Percentiles rank a stretch among this genome's conserved stretches.
phyloP scores from a whole-genome alignment of 495 filamentous ascomycete genomes.

The Talaromyces ruber region DNA sequence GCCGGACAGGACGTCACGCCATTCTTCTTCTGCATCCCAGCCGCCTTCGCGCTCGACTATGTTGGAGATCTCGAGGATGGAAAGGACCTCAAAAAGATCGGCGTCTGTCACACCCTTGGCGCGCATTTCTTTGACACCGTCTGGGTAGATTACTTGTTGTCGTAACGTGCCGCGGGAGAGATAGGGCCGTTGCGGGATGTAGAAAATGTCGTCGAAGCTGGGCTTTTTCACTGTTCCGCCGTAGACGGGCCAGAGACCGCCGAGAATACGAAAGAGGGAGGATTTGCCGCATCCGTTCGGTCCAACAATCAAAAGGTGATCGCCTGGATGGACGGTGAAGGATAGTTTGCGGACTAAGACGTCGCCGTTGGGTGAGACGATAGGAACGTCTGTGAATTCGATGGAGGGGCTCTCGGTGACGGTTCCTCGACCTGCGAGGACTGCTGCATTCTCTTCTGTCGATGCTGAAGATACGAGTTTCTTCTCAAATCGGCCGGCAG shows the following conservation, averaged over 20 bases:
- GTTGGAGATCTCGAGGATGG: conserved; percentile 69
- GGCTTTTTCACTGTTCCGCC: conserved; percentile 89
- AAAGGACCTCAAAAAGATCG: conserved; percentile 69
- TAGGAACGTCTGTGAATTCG: conserved; percentile 85
- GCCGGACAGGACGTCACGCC: conserved; percentile 82
- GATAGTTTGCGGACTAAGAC: conserved; percentile 75
- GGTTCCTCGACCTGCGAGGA: conserved; percentile 69
- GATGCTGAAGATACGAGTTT: conserved; percentile 84
- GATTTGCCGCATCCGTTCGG: conserved; percentile 98
- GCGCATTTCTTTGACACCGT: conserved; percentile 79
- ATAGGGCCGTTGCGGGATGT: conserved; percentile 95
- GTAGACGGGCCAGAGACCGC: conserved; percentile 98
- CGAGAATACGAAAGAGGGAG: conserved; percentile 89
- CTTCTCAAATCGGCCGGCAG: conserved; percentile 85
- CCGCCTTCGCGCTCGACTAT: conserved; percentile 76
- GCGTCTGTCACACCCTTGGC: conserved; percentile 74
- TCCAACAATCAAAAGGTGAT: conserved; percentile 90
- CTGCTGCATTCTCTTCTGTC: conserved; percentile 65
- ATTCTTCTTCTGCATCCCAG: conserved; percentile 95
- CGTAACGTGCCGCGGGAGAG: conserved; percentile 79
- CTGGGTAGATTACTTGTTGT: conserved; percentile 95
- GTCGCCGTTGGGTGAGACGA: conserved; percentile 94
- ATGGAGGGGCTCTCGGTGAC: conserved; percentile 75
- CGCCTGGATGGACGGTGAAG: conserved; percentile 75
- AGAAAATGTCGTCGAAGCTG: conserved; percentile 85